phyloP scores from a whole-genome alignment of 441 rosid species.

The Gossypium schwendimanii region DNA sequence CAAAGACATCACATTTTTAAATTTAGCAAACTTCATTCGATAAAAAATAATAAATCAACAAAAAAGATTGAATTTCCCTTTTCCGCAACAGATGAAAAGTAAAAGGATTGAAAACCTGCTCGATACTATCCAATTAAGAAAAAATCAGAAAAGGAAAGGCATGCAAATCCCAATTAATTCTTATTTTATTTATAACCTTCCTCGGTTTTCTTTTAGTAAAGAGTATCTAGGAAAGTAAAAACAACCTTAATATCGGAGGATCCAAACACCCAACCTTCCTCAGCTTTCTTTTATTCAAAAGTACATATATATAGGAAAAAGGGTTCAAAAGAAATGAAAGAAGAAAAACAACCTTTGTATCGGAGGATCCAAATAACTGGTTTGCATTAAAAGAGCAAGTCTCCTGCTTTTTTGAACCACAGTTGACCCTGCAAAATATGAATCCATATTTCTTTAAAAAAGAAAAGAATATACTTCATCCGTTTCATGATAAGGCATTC shows the following conservation, averaged over 20 bases:
- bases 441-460: not conserved
- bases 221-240: not conserved
- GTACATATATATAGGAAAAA: not conserved
- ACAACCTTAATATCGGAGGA: not conserved
- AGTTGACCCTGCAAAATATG: conserved; percentile 31
- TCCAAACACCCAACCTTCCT: not conserved
- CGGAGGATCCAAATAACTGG: conserved; percentile 13
- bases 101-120: not conserved
- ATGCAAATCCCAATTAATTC: not conserved
- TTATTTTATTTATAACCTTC: not conserved
- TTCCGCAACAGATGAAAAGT: not conserved
- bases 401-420: conserved; percentile 22
- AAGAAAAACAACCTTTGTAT: conserved; percentile 32
- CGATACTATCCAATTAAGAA: not conserved
- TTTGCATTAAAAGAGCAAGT: conserved; percentile 27
- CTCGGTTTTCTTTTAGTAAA: not conserved
- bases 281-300: not conserved
- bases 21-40: not conserved
- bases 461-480: not conserved
- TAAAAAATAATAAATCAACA: not conserved
- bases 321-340: not conserved
- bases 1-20: not conserved
- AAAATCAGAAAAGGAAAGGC: not conserved
- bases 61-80: not conserved
- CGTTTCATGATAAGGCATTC: not conserved